Evolutionary conservation across 805 yeast species (phyloP), one percentile per base, ranked within the genome.

Genomic region (Lachancea meyersii): DNA sequence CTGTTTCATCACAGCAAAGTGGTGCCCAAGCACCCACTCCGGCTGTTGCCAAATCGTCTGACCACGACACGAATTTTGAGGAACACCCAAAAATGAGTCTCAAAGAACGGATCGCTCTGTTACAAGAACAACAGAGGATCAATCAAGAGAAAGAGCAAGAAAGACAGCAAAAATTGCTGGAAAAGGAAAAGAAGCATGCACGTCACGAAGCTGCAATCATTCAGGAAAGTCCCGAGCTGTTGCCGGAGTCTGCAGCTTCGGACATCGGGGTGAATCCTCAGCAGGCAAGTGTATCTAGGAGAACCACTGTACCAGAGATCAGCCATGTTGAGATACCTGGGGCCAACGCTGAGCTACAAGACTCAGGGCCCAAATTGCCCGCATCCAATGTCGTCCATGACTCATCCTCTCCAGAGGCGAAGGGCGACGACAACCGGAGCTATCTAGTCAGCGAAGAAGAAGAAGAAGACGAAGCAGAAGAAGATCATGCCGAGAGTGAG

Each of bases 31-130:
- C 35, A 18, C 14, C 22, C 19, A 9, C 24, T 13, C n/a, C 35
- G n/a, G 5, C 14, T 4, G 24, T n/a, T 32, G 14, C 19, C 2
- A 53, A 53, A 13, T 61, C 56, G 45, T 40, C 39, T 11, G 26
- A 22, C 13, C 5, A 11, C 18, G 37, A 34, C 10, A 4, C 28
- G 5, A 10, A 4, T 10, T 5, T 26, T 10, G 22, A 7, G 8
- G 42, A 39, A 13, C 36, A 73, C 26, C 96, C 96, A 7, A 80
- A 84, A 51, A 64, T 88, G 68, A 82, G 94, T 44, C 69, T 91
- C 53, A 83, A 83, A 58, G 97, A 93, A 53, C 75, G 97, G 50
- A 87, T 91, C 58, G 86, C 87, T 4, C 55, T 86, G 55, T 69
- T 91, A 39, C 95, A 89, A 60, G 77, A 86, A 55, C 79, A 80